These are phyloP conservation scores for Agrostemma githago DNA, from an alignment of 148 eudicot genomes.

Conservation along the genomic window DNA sequence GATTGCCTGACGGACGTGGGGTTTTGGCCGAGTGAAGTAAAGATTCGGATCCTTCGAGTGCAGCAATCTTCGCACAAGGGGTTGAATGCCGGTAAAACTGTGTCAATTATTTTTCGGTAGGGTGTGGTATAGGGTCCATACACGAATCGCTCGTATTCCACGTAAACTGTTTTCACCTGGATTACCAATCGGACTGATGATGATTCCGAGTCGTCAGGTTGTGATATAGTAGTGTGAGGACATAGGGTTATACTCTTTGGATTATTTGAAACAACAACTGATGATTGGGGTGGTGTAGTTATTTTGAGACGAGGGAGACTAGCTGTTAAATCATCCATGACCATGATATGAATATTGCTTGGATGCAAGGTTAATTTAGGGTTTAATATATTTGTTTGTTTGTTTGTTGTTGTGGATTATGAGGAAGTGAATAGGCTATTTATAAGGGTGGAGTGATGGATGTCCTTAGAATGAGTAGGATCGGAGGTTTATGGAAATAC, in stretches of 20 bases:
- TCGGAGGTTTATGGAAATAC: no score
- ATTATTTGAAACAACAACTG: neutral
- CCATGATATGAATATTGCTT: neutral
- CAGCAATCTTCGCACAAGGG: neutral
- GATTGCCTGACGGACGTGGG: neutral
- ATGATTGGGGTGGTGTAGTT: neutral
- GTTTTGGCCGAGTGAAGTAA: neutral
- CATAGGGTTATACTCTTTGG: neutral
- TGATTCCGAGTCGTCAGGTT: neutral
- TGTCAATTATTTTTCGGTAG: neutral
- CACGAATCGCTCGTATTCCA: neutral
- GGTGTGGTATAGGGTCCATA: neutral
- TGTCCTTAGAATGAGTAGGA: no score
- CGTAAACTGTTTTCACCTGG: neutral
- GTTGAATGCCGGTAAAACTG: neutral
- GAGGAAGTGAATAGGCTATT: no score
- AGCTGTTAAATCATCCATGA: neutral
- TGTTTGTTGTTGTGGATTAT: no score
- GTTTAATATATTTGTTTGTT: no score
- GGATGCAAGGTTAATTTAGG: no score
- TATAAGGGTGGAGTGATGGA: no score
- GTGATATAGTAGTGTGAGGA: neutral
- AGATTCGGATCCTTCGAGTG: neutral
- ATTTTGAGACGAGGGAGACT: neutral
- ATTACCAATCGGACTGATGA: neutral